A percentile compares a stretch with the other conserved stretches of the same genome.
These are phyloP conservation scores for Monosporozyma aerobia DNA, from an alignment of 805 yeast genomes.

Conservation along the genomic window DNA sequence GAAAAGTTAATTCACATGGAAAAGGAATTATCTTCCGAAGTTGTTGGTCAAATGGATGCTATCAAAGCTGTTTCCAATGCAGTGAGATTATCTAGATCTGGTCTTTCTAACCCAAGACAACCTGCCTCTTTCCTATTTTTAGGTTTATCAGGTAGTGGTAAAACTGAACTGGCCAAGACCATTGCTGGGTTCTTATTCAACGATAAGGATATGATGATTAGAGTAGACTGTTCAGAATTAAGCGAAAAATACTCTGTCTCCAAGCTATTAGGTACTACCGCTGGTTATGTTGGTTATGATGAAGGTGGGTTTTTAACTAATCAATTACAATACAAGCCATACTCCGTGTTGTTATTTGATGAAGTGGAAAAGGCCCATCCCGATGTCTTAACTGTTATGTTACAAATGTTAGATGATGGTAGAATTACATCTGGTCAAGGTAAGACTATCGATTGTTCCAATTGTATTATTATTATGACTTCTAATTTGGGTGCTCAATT, in stretches of 20 bases:
- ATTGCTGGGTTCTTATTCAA: constrained; percentile 93
- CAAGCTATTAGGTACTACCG: constrained; percentile 92
- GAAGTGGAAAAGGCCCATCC: constrained; percentile 99
- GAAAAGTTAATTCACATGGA: constrained; percentile 93
- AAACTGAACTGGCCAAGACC: constrained; percentile 95
- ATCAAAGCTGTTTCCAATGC: constrained; percentile 95
- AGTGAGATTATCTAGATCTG: constrained; percentile 85
- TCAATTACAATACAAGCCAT: constrained; percentile 83
- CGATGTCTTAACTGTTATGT: constrained; percentile 82
- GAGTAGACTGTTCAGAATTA: constrained; percentile 95
- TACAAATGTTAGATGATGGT: constrained; percentile 94
- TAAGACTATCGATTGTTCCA: constrained; percentile 85
- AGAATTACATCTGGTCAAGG: constrained; percentile 92
- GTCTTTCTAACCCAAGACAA: constrained; percentile 90
- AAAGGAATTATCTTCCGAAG: constrained; percentile 65
- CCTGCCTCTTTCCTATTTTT: constrained; percentile 93
- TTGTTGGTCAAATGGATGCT: constrained; percentile 94
- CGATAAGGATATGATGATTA: constrained; percentile 92
- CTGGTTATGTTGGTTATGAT: constrained; percentile 94
- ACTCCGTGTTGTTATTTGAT: constrained; percentile 91
- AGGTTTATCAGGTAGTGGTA: constrained; percentile 96
- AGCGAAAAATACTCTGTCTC: constrained; percentile 94
- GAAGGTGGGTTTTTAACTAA: constrained; percentile 96
- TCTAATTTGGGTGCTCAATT: constrained; percentile 94
- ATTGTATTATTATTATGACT: constrained; percentile 89